Evolutionary conservation across 306 rosid genomes (phyloP).

Genomic region (Quercus variabilis): DNA sequence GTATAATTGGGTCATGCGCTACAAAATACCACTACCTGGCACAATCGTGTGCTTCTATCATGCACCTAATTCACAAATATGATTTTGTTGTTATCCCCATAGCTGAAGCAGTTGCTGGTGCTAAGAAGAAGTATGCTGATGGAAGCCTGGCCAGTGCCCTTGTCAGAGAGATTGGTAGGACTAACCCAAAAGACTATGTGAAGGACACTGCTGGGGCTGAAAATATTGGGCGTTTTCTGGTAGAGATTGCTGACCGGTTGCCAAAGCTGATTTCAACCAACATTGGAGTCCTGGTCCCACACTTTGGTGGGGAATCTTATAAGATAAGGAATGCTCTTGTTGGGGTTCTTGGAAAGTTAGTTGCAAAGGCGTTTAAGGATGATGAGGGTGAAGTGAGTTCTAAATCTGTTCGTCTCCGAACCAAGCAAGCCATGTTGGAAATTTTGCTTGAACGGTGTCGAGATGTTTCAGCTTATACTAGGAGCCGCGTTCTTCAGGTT

Average conservation of each 20-base stretch:
- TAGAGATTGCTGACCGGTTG: conserved; percentile 85
- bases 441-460: conserved; percentile 95
- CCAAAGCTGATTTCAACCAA: conserved; percentile 85
- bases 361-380: conserved; percentile 76
- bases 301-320: conserved; percentile 95
- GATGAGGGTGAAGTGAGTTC: conserved; percentile 77
- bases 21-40: conserved; percentile 79
- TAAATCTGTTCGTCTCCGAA: conserved; percentile 75
- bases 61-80: conserved; percentile 84
- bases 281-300: conserved; percentile 83
- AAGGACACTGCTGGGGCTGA: conserved; percentile 90
- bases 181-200: conserved; percentile 83
- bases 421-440: conserved; percentile 96
- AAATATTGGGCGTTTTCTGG: conserved; percentile 84
- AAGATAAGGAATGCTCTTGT: conserved; percentile 92
- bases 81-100: conserved; percentile 83
- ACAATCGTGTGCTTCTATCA: conserved; percentile 84
- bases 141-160: conserved; percentile 79
- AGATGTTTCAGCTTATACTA: conserved; percentile 94
- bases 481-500: conserved; percentile 95
- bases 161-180: conserved; percentile 86
- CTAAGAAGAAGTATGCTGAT: conserved; percentile 82
- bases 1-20: conserved; percentile 84
- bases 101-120: conserved; percentile 78
- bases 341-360: conserved; percentile 81